Evolutionary conservation across 805 yeast species (phyloP).

Genomic region (Myxozyma kluyveri): DNA sequence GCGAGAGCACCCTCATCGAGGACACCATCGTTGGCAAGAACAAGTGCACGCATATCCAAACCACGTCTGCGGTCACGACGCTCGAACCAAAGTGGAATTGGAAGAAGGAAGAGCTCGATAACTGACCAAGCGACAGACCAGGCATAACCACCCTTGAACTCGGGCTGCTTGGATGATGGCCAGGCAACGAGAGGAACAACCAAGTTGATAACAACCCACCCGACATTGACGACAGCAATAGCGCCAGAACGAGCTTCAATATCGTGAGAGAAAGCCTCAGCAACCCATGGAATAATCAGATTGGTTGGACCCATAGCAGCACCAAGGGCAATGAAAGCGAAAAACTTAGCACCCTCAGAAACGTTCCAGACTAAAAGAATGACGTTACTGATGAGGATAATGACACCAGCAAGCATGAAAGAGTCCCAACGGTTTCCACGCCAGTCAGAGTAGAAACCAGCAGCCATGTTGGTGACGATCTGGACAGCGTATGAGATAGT

Average conservation of each 20-base stretch:
- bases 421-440: conserved; percentile 28
- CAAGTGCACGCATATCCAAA: not conserved
- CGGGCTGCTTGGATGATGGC: conserved; percentile 15
- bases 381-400: conserved; percentile 38
- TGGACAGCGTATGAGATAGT: conserved; percentile 61
- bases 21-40: no score
- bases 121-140: conserved; percentile 15
- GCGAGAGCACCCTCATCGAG: not conserved
- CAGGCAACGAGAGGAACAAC: conserved; percentile 25
- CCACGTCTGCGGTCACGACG: conserved; percentile 14
- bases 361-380: conserved; percentile 57
- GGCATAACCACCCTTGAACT: conserved; percentile 15
- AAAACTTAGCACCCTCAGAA: conserved; percentile 56
- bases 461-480: conserved; percentile 40
- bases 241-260: conserved; percentile 23
- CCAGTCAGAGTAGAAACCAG: conserved; percentile 45
- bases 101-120: conserved; percentile 7
- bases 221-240: conserved; percentile 24
- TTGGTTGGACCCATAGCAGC: conserved; percentile 28
- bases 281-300: conserved; percentile 25
- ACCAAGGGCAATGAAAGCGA: conserved; percentile 45
- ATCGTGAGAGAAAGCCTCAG: conserved; percentile 21
- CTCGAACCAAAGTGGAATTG: conserved; percentile 12
- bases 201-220: conserved; percentile 24
- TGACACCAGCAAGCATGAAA: conserved; percentile 12